Evolutionary conservation across 805 yeast species (phyloP), one percentile per base, ranked within the genome.

Genomic region (Saccharomycopsis schoenii): DNA sequence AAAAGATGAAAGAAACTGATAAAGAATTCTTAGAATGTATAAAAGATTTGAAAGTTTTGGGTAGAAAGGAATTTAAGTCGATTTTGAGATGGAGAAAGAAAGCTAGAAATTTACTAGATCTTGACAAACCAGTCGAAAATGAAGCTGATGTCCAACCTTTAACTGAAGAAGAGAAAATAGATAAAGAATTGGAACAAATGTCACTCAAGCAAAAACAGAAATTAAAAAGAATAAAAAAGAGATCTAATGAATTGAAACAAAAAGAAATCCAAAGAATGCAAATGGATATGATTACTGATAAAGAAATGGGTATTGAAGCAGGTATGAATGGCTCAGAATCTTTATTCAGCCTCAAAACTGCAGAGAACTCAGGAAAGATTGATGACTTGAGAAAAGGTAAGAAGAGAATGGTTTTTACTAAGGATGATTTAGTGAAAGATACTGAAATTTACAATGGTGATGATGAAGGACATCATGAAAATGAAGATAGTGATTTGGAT

Each of bases 201-300:
- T 80, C 84, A 60, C 90, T 83, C 36, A 88, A 82, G 66, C 90
- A 88, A 66, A 80, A 83, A 67, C 79, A 84, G 65, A 83, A 83
- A 67, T 74, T 74, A 56, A 92, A 86, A 72, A 84, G 97, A 69
- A 96, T 87, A 67, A 89, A 85, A 73, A 85, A 97, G 72, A 84
- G 79, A 67, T 81, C 82, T 60, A 91, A 94, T 71, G 97, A 92
- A 73, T 66, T 73, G 64, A 90, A 89, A 69, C 97, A 90, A 71
- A 89, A 88, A 72, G 97, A 93, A 70, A 82, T 93, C 56, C 78
- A 81, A 57, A 83, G 98, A 76, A 86, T 90, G 88, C 97, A 94
- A 75, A 86, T 94, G 93, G 89, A 89, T 72, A 92, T 94, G 97
- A 77, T 88, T 62, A 89, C 97, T 5, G 97, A 96, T 69, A 83